phyloP scores from a whole-genome alignment of 257 asterid genomes.

The Rauvolfia tetraphylla region DNA sequence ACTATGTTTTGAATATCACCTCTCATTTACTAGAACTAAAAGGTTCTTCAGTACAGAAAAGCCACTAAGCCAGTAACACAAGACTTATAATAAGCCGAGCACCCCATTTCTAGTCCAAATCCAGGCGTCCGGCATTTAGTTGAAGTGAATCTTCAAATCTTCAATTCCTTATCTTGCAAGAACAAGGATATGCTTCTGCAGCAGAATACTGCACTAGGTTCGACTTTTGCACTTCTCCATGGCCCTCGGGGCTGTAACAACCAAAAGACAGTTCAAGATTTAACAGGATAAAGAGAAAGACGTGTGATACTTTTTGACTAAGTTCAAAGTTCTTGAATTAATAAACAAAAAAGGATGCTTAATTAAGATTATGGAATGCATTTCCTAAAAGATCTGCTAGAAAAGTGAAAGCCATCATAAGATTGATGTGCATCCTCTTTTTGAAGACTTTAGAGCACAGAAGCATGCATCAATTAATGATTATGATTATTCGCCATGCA shows the following conservation, averaged over 20 bases:
- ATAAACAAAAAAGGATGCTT: neutral
- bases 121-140: constrained; percentile 13
- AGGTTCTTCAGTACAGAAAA: constrained; percentile 18
- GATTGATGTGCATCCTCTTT: constrained; percentile 11
- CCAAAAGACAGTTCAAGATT: neutral
- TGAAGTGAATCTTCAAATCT: constrained; percentile 2
- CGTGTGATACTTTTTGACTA: constrained; percentile 7
- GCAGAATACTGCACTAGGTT: constrained; percentile 18
- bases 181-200: constrained; percentile 9
- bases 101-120: constrained; percentile 18
- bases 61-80: constrained; percentile 11
- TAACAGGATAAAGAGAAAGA: neutral
- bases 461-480: constrained; percentile 14
- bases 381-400: constrained; percentile 2
- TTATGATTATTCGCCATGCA: constrained; percentile 11
- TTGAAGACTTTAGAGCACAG: neutral
- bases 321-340: neutral
- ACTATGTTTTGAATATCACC: constrained; percentile 10
- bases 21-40: constrained; percentile 12
- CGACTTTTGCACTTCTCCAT: constrained; percentile 16
- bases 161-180: constrained; percentile 1
- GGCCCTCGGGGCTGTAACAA: constrained; percentile 28
- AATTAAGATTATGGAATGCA: neutral
- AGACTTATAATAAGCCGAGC: neutral
- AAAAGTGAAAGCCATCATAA: constrained; percentile 7